phyloP scores from a whole-genome alignment of 176 grass and related monocot species.

The Zoysia pacifica region DNA sequence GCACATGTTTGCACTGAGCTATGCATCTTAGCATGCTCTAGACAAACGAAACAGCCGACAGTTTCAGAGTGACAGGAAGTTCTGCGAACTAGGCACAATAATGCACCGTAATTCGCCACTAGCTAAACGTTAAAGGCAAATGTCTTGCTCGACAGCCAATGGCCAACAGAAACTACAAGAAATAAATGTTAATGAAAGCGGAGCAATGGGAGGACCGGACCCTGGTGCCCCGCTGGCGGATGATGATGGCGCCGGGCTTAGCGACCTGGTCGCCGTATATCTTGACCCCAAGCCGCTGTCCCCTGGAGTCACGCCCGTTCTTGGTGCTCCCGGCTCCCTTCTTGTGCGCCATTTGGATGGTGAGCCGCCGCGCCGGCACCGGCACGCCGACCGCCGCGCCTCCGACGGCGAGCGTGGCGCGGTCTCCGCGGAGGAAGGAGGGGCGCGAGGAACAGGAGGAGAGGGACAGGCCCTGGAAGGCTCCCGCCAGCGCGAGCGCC shows the following conservation, averaged over 20 bases:
- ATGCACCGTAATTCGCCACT: background rate
- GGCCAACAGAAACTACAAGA: background rate
- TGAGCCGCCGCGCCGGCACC: slow-evolving; percentile 59
- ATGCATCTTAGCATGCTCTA: background rate
- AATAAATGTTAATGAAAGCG: background rate
- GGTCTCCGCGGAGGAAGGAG: slow-evolving; percentile 42
- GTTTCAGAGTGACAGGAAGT: background rate
- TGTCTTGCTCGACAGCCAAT: background rate
- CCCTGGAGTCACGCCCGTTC: slow-evolving; percentile 87
- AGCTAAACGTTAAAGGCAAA: background rate
- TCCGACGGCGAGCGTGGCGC: slow-evolving; percentile 11
- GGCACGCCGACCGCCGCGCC: slow-evolving; percentile 14
- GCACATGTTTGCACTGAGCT: background rate
- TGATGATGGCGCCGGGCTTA: slow-evolving; percentile 91
- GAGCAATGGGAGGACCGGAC: slow-evolving; percentile 28
- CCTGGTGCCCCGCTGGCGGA: slow-evolving; percentile 96
- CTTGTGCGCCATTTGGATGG: slow-evolving; percentile 97
- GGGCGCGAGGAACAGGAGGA: slow-evolving; percentile 17
- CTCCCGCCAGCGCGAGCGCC: slow-evolving; percentile 57
- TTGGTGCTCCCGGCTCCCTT: slow-evolving; percentile 97
- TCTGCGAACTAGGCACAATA: too few relatives aligned
- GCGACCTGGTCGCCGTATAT: slow-evolving; percentile 94
- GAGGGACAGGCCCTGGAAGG: slow-evolving; percentile 74
- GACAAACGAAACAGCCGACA: background rate
- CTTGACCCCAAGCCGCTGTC: slow-evolving; percentile 89